Evolutionary conservation across 2,329 filamentous ascomycete species (phyloP).

Genomic region (Talaromyces rugulosus): DNA sequence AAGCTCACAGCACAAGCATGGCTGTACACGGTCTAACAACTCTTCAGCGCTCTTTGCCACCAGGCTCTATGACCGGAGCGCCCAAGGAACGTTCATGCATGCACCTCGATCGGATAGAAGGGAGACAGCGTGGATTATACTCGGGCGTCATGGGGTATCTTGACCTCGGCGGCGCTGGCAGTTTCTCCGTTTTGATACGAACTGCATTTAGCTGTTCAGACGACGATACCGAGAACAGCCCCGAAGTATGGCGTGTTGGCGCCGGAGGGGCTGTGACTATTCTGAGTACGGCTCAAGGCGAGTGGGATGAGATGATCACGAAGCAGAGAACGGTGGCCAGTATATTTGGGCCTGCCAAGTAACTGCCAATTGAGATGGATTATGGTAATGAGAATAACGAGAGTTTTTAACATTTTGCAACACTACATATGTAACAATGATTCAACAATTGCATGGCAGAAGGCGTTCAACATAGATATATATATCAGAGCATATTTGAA

Average conservation of each 20-base stretch:
- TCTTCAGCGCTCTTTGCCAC: slow-evolving; percentile 72
- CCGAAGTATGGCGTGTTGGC: slow-evolving; percentile 68
- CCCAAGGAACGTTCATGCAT: slow-evolving; percentile 92
- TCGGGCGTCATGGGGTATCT: slow-evolving; percentile 87
- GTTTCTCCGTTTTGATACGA: slow-evolving; percentile 88
- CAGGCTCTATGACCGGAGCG: slow-evolving; percentile 94
- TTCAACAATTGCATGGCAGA: neutral
- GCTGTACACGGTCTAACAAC: slow-evolving; percentile 62
- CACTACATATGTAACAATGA: neutral
- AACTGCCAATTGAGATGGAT: slow-evolving; percentile 1
- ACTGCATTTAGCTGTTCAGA: slow-evolving; percentile 59
- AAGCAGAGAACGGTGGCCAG: slow-evolving; percentile 54
- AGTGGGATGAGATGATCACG: slow-evolving; percentile 86
- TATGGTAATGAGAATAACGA: neutral
- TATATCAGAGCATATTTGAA: neutral
- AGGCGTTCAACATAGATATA: neutral
- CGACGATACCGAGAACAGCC: slow-evolving; percentile 16
- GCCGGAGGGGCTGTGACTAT: slow-evolving; percentile 88
- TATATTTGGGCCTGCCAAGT: slow-evolving; percentile 28
- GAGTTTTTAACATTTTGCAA: neutral
- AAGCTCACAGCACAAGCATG: slow-evolving; percentile 29
- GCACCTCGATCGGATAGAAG: slow-evolving; percentile 68
- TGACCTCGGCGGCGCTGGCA: slow-evolving; percentile 76
- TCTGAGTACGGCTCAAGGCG: slow-evolving; percentile 72
- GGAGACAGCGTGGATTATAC: slow-evolving; percentile 65